Base-by-base conservation (phyloP, 1,284 basidiomycete species). In the Prillingera fragicola region DNA sequence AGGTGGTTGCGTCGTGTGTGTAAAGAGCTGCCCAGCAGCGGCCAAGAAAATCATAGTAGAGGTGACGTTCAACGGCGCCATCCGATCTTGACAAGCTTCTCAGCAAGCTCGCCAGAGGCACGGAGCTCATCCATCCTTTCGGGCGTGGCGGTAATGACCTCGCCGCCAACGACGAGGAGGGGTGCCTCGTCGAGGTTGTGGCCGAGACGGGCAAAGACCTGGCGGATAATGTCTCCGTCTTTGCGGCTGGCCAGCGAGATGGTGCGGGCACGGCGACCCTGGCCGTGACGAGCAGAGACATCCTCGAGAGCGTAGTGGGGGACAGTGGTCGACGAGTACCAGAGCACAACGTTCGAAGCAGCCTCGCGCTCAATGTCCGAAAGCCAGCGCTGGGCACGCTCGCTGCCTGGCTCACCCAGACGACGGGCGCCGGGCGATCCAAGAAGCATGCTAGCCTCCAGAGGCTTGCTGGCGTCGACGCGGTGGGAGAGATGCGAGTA, bases 361-460 rank as follows among this genome's bases (percentile, higher is more conserved):
- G 56, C 41, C 38, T 67, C 63, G 0, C 29, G 31, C 25, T 52
- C 55, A 10, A 69, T 43, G 34, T 64, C 60, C 8, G 49, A 33
- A 13, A 69, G 41, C 63, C 63, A 65, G 17, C 34, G 40, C 24
- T 48, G 38, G 34, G 57, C 54, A 9, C 29, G 37, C 4, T 43
- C 32, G 15, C 51, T 50, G 15, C 59, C 60, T 4, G 48, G 23
- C 13, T 21, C 24, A 19, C 61, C 61, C 5, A 59, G 43, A 13
- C 56, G 54, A 24, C 55, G 45, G 5, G 53, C 46, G 5, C 45
- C 56, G 5, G 43, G 27, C 17, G 62, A 46, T 15, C 61, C 63
- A 24, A 70, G 55, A 19, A 70, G 45, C 18, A 55, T 43, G 35
- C 56, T 56, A 5, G 67, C 63, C 45, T 70, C 67, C 3, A 72